A percentile compares a stretch with the other conserved stretches of the same genome.
Evolutionary conservation across 2,329 filamentous ascomycete species (phyloP).

Genomic region (Parastagonospora avenae): DNA sequence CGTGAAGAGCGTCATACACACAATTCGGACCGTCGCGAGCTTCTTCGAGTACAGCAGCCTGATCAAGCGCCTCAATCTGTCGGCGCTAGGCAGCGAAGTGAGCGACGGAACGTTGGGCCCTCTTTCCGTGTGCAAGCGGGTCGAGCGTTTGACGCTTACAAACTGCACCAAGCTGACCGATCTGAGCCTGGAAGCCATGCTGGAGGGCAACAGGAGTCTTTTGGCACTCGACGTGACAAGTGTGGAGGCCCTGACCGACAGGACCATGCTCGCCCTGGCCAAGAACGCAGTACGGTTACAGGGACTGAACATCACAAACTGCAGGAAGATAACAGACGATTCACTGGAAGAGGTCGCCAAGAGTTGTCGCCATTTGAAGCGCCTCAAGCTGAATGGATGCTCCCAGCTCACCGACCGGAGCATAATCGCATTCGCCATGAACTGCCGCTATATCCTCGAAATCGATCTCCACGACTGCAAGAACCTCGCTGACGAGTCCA

Average conservation of each 20-base stretch:
- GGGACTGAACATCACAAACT: slow-evolving; percentile 90
- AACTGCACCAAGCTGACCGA: slow-evolving; percentile 88
- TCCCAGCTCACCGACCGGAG: slow-evolving; percentile 80
- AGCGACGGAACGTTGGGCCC: slow-evolving; percentile 89
- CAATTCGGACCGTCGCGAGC: slow-evolving; percentile 72
- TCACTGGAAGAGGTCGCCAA: slow-evolving; percentile 81
- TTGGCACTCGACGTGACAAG: slow-evolving; percentile 90
- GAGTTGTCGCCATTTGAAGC: slow-evolving; percentile 83
- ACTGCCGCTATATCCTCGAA: slow-evolving; percentile 92
- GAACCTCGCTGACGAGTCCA: slow-evolving; percentile 78
- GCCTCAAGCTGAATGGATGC: slow-evolving; percentile 96
- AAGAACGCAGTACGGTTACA: slow-evolving; percentile 84
- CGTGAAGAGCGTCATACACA: slow-evolving; percentile 78
- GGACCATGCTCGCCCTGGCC: slow-evolving; percentile 77
- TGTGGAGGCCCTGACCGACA: slow-evolving; percentile 78
- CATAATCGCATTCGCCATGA: slow-evolving; percentile 81
- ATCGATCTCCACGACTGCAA: slow-evolving; percentile 91
- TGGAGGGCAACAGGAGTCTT: slow-evolving; percentile 78
- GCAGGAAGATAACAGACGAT: slow-evolving; percentile 81
- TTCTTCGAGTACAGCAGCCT: slow-evolving; percentile 90
- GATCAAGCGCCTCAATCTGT: slow-evolving; percentile 89
- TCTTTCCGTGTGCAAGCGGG: slow-evolving; percentile 81
- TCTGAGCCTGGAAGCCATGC: slow-evolving; percentile 76
- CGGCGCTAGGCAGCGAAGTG: slow-evolving; percentile 73
- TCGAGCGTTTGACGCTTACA: slow-evolving; percentile 91